A percentile compares a stretch with the other conserved stretches of the same genome.
Evolutionary conservation across 2,329 filamentous ascomycete genomes (phyloP).

Genomic region (Phaeosphaeriaceae sp.): DNA sequence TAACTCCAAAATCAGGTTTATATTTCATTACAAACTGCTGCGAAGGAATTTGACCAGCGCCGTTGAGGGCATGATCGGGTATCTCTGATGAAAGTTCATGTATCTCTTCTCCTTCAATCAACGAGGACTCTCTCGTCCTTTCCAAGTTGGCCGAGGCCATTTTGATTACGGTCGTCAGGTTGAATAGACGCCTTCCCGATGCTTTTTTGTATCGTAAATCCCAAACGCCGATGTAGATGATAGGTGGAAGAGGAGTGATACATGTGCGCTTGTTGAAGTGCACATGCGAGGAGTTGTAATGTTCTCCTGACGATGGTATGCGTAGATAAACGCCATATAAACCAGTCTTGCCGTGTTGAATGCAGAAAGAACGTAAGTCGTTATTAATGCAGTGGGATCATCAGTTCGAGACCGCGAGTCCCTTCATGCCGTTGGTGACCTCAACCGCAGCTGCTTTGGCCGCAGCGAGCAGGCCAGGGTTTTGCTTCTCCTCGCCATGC

Average conservation of each 20-base stretch:
- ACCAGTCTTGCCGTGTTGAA: conserved; percentile 44
- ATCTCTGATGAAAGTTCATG: conserved; percentile 29
- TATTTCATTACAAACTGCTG: not conserved
- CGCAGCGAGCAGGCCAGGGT: conserved; percentile 29
- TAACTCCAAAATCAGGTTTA: not conserved
- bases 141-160: not conserved
- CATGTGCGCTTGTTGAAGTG: conserved; percentile 28
- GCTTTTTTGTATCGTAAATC: conserved; percentile 20
- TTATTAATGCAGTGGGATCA: not conserved
- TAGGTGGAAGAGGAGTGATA: conserved; percentile 1
- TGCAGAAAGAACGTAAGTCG: conserved; percentile 32
- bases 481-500: conserved; percentile 21
- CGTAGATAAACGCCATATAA: conserved; percentile 19
- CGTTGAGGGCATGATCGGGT: conserved; percentile 41
- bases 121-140: conserved; percentile 2
- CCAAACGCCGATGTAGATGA: conserved; percentile 13
- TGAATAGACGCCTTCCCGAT: conserved; percentile 50
- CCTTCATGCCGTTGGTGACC: conserved; percentile 40
- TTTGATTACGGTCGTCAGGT: conserved; percentile 48
- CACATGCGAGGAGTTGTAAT: conserved; percentile 5
- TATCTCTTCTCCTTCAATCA: conserved; percentile 1
- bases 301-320: conserved; percentile 1
- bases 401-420: conserved; percentile 37
- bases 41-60: conserved; percentile 22
- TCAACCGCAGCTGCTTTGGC: conserved; percentile 39